Evolutionary conservation across 2,329 filamentous ascomycete species (phyloP), one percentile per base, ranked within the genome.

Genomic region (Pseudocercospora macadamiae): DNA sequence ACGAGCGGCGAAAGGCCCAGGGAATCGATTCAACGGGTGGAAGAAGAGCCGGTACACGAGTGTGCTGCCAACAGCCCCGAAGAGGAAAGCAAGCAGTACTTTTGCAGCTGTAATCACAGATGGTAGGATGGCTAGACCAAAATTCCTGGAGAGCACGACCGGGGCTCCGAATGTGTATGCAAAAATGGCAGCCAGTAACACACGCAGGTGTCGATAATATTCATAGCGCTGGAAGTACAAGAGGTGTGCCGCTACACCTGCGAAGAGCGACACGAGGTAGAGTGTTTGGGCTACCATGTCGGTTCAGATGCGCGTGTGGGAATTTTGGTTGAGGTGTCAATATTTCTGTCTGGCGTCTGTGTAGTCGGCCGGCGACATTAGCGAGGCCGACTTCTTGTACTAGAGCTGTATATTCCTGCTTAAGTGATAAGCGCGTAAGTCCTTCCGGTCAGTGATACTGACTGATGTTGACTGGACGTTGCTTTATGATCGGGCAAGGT

Each of bases 1-100:
- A n/a, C 72, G 66, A 1, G 72, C 72, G 6, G 51, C 51, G 25
- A 64, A 66, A 0, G 75, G 75, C 3, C 71, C 70, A 7, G 71
- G 70, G 47, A 74, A 73, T 7, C 58, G 60, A 37, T 69, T 70
- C 9, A 74, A 59, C 1, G 65, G 71, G 37, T 54, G 21, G 25
- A 54, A 44, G 36, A 54, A 23, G 21, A 42, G 9, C 4, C 51
- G 51, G 37, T 54, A 54, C 9, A 16, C 16, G 10, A 26, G 5
- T 16, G 34, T 39, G 51, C 32, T 49, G 45, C 36, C 21, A 19
- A 19, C 21, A 10, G 10, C 36, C 3, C 36, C 36, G 36, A 39
- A 3, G 3, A 39, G 36, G 12, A 39, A 39, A 39, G 36, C 8
- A 39, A 8, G 16, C 18, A 18, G 36, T 18, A 39, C 1, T 6